Base-by-base conservation (phyloP, 2,329 filamentous ascomycete genomes). In the Remersonia thermophila region DNA sequence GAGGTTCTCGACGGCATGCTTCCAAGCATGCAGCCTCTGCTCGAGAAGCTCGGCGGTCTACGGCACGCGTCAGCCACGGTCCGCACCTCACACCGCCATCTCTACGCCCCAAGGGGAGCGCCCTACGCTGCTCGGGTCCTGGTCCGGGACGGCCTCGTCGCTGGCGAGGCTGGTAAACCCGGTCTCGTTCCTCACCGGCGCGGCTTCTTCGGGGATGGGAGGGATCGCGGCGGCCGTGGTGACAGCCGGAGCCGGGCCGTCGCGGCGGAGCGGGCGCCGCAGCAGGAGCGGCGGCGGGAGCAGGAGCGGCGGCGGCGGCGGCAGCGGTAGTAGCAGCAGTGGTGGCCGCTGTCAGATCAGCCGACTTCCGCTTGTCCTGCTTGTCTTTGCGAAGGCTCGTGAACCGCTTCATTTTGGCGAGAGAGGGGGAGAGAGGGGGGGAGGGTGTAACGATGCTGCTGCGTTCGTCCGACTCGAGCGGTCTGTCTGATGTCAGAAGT, bases 1-100 rank as follows among this genome's bases (percentile, higher is more conserved):
- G 32, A 98, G 70, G 55, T 94, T 89, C 38, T 70, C 83, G 44
- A 86, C 83, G 42, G 87, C 84, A 58, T 96, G 89, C 59, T 95
- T 96, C 86, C 86, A 98, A 32, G 91, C 91, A 52, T 83, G 81
- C 42, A 98, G 69, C 46, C 91, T 77, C 65, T 96, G 85, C 37
- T 80, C 70, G 45, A 98, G 79, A 33, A 96, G 71, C 28, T 73
- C 78, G n/a, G 80, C 77, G 15, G 81, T 83, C 79, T 84, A 46
- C 43, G 31, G 20, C 35, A 10, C 10, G 33, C 20, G 40, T 37
- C 27, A 30, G 35, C 26, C 17, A 27, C 17, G 16, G 20, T n/a
- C 11, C 27, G n/a, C 25, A 10, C 25, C 25, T 27, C 16, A 12
- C 23, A 3, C 23, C 3, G 31, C n/a, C n/a, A n/a, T n/a, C n/a